Conservation (phyloP, 2,329 filamentous ascomycete genomes). For the Thyridium curvatum region DNA sequence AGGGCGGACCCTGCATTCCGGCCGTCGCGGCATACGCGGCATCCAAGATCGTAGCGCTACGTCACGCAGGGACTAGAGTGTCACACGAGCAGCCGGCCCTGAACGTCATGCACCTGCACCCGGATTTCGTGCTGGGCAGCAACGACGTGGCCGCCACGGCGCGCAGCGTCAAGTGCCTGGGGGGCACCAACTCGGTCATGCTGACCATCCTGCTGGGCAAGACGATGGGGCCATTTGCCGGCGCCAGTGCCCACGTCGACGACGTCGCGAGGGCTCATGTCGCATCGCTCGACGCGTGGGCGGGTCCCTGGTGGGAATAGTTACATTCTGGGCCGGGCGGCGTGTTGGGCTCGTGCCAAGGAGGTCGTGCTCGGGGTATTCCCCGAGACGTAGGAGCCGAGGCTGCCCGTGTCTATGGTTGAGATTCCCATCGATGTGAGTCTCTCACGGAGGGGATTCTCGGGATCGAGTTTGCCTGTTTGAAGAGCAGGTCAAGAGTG, state of each 20-base stretch:
- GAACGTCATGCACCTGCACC: slow-evolving; percentile 27
- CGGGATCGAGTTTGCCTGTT: slow-evolving; percentile 16
- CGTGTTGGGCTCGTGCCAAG: slow-evolving; percentile 29
- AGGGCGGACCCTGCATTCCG: slow-evolving; percentile 18
- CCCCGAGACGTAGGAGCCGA: slow-evolving; percentile 17
- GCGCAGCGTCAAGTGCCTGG: slow-evolving; percentile 5
- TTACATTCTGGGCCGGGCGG: slow-evolving; percentile 21
- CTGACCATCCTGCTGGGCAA: slow-evolving; percentile 25
- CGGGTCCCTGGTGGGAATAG: slow-evolving; percentile 21
- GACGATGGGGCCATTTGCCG: slow-evolving; percentile 14
- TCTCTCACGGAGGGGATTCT: slow-evolving; percentile 17
- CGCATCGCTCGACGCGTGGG: slow-evolving; percentile 21
- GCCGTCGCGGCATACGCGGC: slow-evolving; percentile 26
- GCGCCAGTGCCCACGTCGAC: slow-evolving; percentile 27
- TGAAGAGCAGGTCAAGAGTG: slow-evolving; percentile 19
- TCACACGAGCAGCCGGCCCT: slow-evolving; percentile 23
- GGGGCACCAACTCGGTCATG: slow-evolving; percentile 25
- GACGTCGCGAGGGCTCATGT: slow-evolving; percentile 32
- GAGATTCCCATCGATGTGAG: slow-evolving; percentile 19
- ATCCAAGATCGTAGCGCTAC: slow-evolving; percentile 25
- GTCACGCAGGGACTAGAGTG: slow-evolving; percentile 24
- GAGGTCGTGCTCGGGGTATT: slow-evolving; percentile 26
- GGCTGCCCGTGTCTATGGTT: slow-evolving; percentile 13
- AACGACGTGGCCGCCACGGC: slow-evolving; percentile 23
- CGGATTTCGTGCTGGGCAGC: slow-evolving; percentile 27